Base-by-base conservation (phyloP, 2,329 filamentous ascomycete species). In the Beauveria medogensis region DNA sequence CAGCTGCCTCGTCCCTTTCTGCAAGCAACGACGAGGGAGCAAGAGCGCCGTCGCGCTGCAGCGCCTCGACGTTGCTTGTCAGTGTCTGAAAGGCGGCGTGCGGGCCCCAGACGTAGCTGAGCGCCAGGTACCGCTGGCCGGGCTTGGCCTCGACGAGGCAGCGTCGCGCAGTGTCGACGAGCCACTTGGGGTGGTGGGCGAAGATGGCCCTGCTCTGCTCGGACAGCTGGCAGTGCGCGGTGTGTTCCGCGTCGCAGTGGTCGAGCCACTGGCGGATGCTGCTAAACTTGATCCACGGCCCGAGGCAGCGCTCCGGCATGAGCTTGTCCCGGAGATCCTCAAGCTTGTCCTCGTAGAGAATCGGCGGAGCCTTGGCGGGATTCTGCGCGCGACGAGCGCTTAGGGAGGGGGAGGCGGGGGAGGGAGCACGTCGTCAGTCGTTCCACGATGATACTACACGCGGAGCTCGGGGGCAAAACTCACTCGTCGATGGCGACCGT, bases 41-140 rank as follows among this genome's bases (percentile, higher is more conserved):
- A 1, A 60, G 30, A 28, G 57, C 48, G 30, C 57, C 57, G 22
- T 26, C 50, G 7, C 22, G 20, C 57, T 60, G 48, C 16, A 60
- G 50, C 40, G 50, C 50, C n/a, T 28, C 57, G 41, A 60, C 18
- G 22, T 60, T 60, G 57, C 57, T 28, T n/a, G 5, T 18, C 4
- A 60, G 57, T 5, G 57, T 60, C 28, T 54, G 57, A 30, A 60
- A 60, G 40, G 57, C 16, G 16, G 50, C 30, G 16, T 41, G 10
- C 34, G 55, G 61, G 47, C 64, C 65, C 65, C 65, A 66, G 26
- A 63, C 64, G 18, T 66, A 66, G 60, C 65, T 66, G 8, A 66
- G 59, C 1, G 65, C 65, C 18, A 64, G n/a, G 40, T 66, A 66
- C n/a, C 50, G 57, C 41, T 60, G 57, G 7, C 50, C 50, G 28